Evolutionary conservation across 768 basidiomycete genomes (phyloP), one percentile per base, ranked within the genome.

Genomic region (Auriscalpium vulgare): DNA sequence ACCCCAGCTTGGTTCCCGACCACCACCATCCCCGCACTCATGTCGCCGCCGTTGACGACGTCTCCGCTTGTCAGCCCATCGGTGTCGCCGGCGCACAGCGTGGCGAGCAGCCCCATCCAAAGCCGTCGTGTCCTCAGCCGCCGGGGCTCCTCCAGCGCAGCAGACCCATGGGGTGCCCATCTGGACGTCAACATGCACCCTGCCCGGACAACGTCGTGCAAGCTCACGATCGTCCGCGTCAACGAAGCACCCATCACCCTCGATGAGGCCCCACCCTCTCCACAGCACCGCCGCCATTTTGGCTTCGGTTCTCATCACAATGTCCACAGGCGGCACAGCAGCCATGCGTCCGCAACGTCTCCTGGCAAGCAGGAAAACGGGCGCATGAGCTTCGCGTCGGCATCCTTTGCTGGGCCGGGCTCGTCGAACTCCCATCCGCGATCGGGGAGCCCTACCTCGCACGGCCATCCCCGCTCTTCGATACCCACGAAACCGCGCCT

Each of bases 221-320:
- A 74, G 4, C 74, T 91, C 43, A 89, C 87, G 51, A 91, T 91
- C 70, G 84, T 90, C 23, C 84, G 85, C 54, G 83, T 89, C 51
- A 56, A 50, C 43, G 69, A 67, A 65, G 59, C 63, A 57, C 35
- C 67, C 62, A 19, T 62, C 68, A 49, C 65, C 67, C 59, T 65
- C 72, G 53, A 64, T 48, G 68, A 73, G 56, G 72, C 70, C 19
- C 74, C 74, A 11, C 74, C 72, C 23, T 65, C 58, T 45, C 67
- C 56, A 53, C 70, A 64, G 53, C 67, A 50, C 19, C 63, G 34
- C 67, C 59, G 50, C 46, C 67, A 55, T 63, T 58, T 23, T 62
- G 61, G 58, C 64, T 54, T 50, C 45, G 50, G 47, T 67, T 68
- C 54, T 53, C 50, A 71, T 38, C 61, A 70, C 50, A 52, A 10